Conservation (phyloP, 306 rosid species). For the Dryas drummondii region DNA sequence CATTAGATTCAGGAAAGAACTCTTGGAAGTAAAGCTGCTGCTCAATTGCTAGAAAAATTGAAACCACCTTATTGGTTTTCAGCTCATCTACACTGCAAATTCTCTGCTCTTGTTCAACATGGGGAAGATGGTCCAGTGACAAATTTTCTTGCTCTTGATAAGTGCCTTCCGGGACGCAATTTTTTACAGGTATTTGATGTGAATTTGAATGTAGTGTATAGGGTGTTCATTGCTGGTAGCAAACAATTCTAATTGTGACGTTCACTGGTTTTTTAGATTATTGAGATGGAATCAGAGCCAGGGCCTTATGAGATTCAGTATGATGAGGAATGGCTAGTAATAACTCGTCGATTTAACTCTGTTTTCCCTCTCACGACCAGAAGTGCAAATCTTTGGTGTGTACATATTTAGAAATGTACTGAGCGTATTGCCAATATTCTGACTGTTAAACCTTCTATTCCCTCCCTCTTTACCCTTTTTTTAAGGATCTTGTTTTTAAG, state of each 20-base stretch:
- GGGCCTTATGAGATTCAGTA: constrained; percentile 85
- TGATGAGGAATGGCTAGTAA: constrained; percentile 95
- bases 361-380: constrained; percentile 61
- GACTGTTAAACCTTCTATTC: constrained; percentile 5
- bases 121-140: constrained; percentile 84
- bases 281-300: constrained; percentile 74
- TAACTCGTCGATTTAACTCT: constrained; percentile 74
- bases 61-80: constrained; percentile 93
- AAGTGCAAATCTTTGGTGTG: constrained; percentile 68
- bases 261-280: constrained; percentile 47
- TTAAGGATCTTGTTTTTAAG: constrained; percentile 11
- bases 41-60: constrained; percentile 75
- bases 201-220: not conserved
- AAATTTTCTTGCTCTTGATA: constrained; percentile 93
- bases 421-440: not conserved
- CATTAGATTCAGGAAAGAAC: constrained; percentile 70
- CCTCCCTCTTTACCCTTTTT: not conserved
- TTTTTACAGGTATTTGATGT: constrained; percentile 74
- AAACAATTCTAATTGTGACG: constrained; percentile 20
- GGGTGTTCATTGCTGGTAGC: constrained; percentile 22
- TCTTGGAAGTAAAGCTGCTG: constrained; percentile 83
- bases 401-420: constrained; percentile 19
- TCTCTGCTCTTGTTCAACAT: constrained; percentile 93
- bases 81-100: constrained; percentile 93
- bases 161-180: constrained; percentile 70